Evolutionary conservation across 805 yeast species (phyloP).

Genomic region (Saccharomycopsis olivae): DNA sequence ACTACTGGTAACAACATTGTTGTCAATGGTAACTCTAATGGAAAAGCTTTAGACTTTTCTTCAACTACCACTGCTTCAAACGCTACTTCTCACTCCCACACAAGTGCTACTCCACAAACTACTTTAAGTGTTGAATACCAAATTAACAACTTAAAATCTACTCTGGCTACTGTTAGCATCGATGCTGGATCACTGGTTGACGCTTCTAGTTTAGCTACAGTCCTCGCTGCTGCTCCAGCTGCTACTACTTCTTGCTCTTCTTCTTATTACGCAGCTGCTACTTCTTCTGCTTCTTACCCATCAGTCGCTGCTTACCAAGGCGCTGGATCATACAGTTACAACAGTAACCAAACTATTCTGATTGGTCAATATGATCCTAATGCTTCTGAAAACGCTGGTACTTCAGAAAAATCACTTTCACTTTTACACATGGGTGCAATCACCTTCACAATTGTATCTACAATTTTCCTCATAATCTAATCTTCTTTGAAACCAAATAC

Average conservation of each 20-base stretch:
- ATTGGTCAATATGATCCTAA: too few species aligned
- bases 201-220: too few species aligned
- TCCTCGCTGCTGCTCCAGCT: constrained; percentile 15
- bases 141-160: constrained; percentile 5
- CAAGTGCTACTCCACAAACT: constrained; percentile 16
- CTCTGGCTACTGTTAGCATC: too few species aligned
- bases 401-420: too few species aligned
- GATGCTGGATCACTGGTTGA: too few species aligned
- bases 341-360: too few species aligned
- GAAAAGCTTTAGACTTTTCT: constrained; percentile 12
- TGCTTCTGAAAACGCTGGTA: too few species aligned
- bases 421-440: too few species aligned
- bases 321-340: constrained; percentile 7
- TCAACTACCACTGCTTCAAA: constrained; percentile 10
- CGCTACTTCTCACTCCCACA: constrained; percentile 18
- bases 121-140: constrained; percentile 17
- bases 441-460: too few species aligned
- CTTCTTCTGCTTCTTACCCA: constrained; percentile 13
- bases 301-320: constrained; percentile 13
- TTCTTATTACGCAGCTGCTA: constrained; percentile 6
- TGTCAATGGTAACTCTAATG: constrained; percentile 31
- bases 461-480: too few species aligned
- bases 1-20: constrained; percentile 28
- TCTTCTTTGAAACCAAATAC: too few species aligned
- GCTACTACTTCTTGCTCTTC: constrained; percentile 16